Conservation (phyloP, 371 early-diverging fungal genomes). For the Conidiobolus coronatus region DNA sequence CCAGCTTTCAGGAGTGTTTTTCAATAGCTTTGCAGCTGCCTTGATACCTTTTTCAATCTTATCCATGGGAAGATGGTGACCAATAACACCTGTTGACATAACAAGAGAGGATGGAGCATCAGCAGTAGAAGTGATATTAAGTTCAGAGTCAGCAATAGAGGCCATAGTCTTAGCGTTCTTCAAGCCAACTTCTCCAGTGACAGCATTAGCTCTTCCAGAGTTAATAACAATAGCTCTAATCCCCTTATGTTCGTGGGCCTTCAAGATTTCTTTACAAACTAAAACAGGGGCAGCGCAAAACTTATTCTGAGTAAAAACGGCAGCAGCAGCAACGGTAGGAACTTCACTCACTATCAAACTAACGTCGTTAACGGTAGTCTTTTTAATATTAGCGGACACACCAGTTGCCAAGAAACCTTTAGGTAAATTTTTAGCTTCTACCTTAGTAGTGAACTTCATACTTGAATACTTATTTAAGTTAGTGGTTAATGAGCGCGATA, state of each 20-base stretch:
- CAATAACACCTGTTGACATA: conserved; percentile 96
- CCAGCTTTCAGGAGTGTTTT: conserved; percentile 39
- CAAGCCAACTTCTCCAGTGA: conserved; percentile 70
- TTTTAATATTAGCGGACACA: conserved; percentile 55
- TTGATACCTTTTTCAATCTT: conserved; percentile 55
- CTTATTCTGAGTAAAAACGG: conserved; percentile 73
- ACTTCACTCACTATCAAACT: conserved; percentile 47
- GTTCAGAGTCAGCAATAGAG: conserved; percentile 17
- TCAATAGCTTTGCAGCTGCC: conserved; percentile 18
- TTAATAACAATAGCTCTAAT: conserved; percentile 58
- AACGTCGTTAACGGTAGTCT: conserved; percentile 49
- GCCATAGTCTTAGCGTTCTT: conserved; percentile 54
- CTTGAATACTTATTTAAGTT: no score
- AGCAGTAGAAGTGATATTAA: conserved; percentile 7
- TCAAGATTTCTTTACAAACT: conserved; percentile 36
- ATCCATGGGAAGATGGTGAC: conserved; percentile 67
- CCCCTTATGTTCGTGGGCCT: conserved; percentile 16
- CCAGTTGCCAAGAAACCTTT: conserved; percentile 63
- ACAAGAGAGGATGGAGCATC: conserved; percentile 28
- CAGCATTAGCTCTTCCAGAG: conserved; percentile 90
- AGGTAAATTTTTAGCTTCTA: conserved; percentile 14
- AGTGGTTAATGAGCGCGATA: no score
- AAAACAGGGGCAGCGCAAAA: conserved; percentile 84
- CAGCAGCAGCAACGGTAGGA: conserved; percentile 56
- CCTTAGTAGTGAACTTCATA: no score